Percentiles rank a stretch among this genome's conserved stretches.
Conservation (phyloP, 441 rosid genomes). For the Gossypium aridum region DNA sequence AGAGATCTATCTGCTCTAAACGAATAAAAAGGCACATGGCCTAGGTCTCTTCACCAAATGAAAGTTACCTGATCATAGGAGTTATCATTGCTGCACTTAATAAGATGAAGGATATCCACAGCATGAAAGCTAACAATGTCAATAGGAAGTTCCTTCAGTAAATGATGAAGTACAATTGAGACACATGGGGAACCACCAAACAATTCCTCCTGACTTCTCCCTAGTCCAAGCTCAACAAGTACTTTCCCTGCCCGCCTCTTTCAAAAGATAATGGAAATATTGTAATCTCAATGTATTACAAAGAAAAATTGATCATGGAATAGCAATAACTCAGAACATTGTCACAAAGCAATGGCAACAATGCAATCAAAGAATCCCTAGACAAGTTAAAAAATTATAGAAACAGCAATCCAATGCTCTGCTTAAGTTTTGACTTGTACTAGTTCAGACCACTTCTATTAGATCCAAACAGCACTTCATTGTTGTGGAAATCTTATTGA, state of each 20-base stretch:
- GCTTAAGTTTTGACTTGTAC: background rate
- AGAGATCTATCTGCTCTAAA: background rate
- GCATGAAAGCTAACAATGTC: conserved; percentile 57
- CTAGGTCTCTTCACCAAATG: conserved; percentile 1
- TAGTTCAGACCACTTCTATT: background rate
- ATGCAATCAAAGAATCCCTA: background rate
- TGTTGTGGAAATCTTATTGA: background rate
- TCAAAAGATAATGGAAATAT: conserved; percentile 17
- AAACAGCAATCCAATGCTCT: background rate
- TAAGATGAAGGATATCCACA: conserved; percentile 55
- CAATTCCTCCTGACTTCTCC: conserved; percentile 38
- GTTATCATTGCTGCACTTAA: conserved; percentile 62
- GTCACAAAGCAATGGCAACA: background rate
- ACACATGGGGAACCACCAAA: conserved; percentile 40
- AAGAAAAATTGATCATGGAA: conserved; percentile 1
- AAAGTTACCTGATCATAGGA: conserved; percentile 65
- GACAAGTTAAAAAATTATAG: background rate
- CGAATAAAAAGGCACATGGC: background rate
- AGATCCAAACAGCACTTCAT: background rate
- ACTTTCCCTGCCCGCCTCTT: conserved; percentile 46
- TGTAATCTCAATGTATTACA: background rate
- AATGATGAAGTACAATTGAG: conserved; percentile 73
- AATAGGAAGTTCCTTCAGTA: conserved; percentile 74
- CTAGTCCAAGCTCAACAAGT: conserved; percentile 66
- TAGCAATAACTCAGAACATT: background rate